Percentiles rank a stretch among this genome's conserved stretches.
These are phyloP conservation scores for Neospora caninum DNA, from an alignment of 169 alveolate genomes.

Conservation along the genomic window DNA sequence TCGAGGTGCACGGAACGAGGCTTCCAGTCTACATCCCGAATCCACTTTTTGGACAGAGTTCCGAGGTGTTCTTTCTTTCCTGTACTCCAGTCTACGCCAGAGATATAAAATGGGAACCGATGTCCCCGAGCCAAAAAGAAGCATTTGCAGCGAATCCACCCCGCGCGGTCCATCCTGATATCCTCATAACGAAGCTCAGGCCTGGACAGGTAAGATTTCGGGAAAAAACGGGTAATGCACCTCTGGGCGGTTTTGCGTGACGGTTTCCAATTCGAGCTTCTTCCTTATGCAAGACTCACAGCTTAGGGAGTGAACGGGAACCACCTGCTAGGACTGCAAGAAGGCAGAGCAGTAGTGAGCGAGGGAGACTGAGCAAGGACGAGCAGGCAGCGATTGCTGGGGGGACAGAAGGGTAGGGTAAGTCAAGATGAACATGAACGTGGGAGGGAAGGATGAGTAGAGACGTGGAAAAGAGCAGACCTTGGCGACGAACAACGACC, in stretches of 20 bases:
- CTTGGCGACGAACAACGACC: no score
- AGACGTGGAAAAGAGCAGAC: no score
- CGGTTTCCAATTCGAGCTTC: neutral
- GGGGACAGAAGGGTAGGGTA: no score
- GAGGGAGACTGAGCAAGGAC: no score
- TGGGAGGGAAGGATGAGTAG: no score
- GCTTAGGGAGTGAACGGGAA: neutral
- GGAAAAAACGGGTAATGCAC: no score
- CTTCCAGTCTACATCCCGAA: neutral
- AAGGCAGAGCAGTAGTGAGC: neutral
- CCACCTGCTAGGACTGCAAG: neutral
- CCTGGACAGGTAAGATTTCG: conserved; percentile 87
- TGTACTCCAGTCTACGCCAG: conserved; percentile 87
- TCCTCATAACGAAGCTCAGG: conserved; percentile 94
- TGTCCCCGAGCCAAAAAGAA: conserved; percentile 87
- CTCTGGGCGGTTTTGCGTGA: neutral
- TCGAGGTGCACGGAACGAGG: no score
- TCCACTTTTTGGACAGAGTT: neutral
- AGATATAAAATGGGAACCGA: conserved; percentile 93
- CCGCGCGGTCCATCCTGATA: conserved; percentile 93
- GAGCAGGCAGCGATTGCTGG: no score
- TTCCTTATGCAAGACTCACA: neutral
- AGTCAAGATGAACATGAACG: no score
- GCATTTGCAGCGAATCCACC: conserved; percentile 86
- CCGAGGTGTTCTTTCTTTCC: neutral